phyloP scores from a whole-genome alignment of 352 stramenopile species.

The Globisporangium recalcitrans region DNA sequence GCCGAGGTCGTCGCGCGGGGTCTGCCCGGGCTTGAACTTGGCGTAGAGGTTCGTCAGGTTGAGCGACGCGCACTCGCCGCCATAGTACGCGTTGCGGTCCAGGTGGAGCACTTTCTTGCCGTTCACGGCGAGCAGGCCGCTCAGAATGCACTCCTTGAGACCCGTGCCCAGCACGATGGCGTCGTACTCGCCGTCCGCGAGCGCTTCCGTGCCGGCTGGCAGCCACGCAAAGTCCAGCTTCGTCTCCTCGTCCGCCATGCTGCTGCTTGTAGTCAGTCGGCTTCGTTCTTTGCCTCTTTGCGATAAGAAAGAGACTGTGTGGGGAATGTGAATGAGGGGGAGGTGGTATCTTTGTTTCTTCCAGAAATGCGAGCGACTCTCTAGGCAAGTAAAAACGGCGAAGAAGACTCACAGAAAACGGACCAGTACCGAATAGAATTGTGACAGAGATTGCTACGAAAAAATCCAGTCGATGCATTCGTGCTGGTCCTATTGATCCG shows the following conservation, averaged over 20 bases:
- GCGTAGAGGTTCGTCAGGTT: slow-evolving; percentile 98
- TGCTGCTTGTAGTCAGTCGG: no score
- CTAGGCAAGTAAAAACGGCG: background rate
- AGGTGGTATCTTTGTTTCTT: slow-evolving; percentile 11
- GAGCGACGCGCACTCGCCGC: slow-evolving; percentile 96
- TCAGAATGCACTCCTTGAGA: slow-evolving; percentile 99
- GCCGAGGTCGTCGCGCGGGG: slow-evolving; percentile 79
- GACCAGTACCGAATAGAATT: no score
- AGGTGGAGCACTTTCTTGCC: slow-evolving; percentile 96
- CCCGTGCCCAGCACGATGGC: slow-evolving; percentile 99
- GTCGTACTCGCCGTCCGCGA: slow-evolving; percentile 99
- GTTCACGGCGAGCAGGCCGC: slow-evolving; percentile 92
- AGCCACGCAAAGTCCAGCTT: slow-evolving; percentile 92
- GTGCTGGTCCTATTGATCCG: no score
- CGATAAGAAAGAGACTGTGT: background rate
- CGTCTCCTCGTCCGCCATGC: slow-evolving; percentile 53
- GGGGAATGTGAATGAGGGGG: background rate
- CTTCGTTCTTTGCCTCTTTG: background rate
- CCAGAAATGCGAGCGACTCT: background rate
- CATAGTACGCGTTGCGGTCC: slow-evolving; percentile 98
- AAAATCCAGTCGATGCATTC: no score
- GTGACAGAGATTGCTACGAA: no score
- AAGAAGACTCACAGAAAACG: no score
- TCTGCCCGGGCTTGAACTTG: slow-evolving; percentile 85
- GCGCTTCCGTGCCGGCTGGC: slow-evolving; percentile 89